Evolutionary conservation across 257 asterid genomes (phyloP), one percentile per base, ranked within the genome.

Genomic region (Echium plantagineum): DNA sequence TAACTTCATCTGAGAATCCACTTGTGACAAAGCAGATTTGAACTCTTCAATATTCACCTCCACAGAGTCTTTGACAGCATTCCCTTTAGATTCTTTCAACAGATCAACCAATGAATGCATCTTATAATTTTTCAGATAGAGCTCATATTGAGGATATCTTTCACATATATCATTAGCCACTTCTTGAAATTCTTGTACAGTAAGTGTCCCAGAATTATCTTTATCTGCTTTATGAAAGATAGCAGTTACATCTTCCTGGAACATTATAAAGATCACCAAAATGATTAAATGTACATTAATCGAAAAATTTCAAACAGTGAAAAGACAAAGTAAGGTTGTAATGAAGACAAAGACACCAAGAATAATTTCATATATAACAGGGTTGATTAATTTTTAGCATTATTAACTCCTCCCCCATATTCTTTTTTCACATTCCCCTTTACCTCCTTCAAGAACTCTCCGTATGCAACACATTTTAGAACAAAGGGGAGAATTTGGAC

Each of bases 141-240:
- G 87, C 42, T 72, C 89, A 21, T 85, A 79, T 72, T 91, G 98
- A 21, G 98, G 98, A 64, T 91, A 91, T 69, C 98, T 81, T 72
- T 82, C 97, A 54, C 94, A 82, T 62, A 91, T 78, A 65, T 91
- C 98, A 8, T 78, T 26, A 31, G 86, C 88, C 59, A 86, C 97
- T 66, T 84, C 95, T 63, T 89, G 87, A 67, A 88, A 86, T 80
- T 88, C 97, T 79, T 82, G 77, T 20, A 78, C 83, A 2, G 96
- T 88, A n/a, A 91, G 89, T 38, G 95, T 85, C 21, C 90, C 95
- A 18, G 98, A 93, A 75, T 78, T 83, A 79, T 89, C 97, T 71
- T 80, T 81, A 68, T 93, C 98, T 26, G 98, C 96, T 64, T 93
- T 93, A 7, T 52, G 67, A 69, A 93, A 93, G 72, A 93, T 89